Conservation (phyloP, 148 eudicot species). For the Vaccinium vitisidaea region DNA sequence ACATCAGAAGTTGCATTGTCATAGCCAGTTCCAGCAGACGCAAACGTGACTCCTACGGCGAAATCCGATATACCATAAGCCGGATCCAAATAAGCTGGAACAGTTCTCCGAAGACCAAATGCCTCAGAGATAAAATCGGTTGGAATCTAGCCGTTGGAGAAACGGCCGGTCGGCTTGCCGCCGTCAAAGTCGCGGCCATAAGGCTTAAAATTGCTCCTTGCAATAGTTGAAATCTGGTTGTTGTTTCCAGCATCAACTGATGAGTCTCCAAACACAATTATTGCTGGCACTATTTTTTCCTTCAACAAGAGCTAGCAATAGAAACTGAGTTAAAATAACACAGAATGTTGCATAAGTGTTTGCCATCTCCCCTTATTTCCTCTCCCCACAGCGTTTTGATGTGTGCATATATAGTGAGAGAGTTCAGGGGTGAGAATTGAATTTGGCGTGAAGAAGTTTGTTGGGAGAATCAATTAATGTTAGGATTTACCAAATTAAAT, state of each 20-base stretch:
- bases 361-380: slow-evolving; percentile 5
- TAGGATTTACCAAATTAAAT: background rate
- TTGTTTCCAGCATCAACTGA: slow-evolving; percentile 41
- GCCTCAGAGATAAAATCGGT: slow-evolving; percentile 46
- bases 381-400: background rate
- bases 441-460: background rate
- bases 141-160: slow-evolving; percentile 40
- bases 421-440: background rate
- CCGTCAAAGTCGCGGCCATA: slow-evolving; percentile 43
- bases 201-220: slow-evolving; percentile 42
- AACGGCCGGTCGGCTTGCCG: slow-evolving; percentile 38
- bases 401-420: background rate
- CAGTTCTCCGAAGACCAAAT: slow-evolving; percentile 31
- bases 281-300: slow-evolving; percentile 33
- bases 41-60: slow-evolving; percentile 41
- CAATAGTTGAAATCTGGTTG: slow-evolving; percentile 18
- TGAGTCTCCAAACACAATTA: slow-evolving; percentile 54
- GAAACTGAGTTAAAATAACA: background rate
- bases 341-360: background rate
- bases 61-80: slow-evolving; percentile 35
- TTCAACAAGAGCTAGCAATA: background rate
- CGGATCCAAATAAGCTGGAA: slow-evolving; percentile 51
- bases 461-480: background rate
- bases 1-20: slow-evolving; percentile 47
- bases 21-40: slow-evolving; percentile 47